Evolutionary conservation across 1,284 basidiomycete species (phyloP), one percentile per base, ranked within the genome.

Genomic region (Butyriboletus appendiculatus): DNA sequence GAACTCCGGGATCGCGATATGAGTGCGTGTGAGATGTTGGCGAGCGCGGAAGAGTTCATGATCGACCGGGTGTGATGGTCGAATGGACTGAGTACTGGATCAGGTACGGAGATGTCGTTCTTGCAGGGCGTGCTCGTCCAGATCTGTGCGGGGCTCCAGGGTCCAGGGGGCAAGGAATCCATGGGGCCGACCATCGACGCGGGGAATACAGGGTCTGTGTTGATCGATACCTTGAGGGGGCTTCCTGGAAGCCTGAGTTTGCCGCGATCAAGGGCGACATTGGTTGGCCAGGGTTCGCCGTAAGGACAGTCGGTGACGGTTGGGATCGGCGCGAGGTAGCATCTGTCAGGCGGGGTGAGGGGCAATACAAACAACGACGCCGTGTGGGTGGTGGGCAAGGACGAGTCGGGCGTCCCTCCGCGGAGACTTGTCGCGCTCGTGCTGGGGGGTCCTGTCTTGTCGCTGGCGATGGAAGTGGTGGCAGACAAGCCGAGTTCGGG

Each of bases 71-170:
- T 9, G 20, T 26, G 43, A 5, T 40, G 40, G 8, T 65, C 50
- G 50, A 53, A 50, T 14, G 60, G 40, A 30, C 24, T 51, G 46
- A 49, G 32, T 12, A 14, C 18, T 5, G 30, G 56, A 11, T 55
- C 49, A 18, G 43, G 40, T 2, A 50, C n/a, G 14, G 26, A 4
- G 14, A 37, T 18, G 24, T 62, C 55, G 20, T 26, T 32, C 49
- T 57, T 61, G 39, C 18, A 53, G 1, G 64, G 67, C 1, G 67
- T 69, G 44, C 67, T 69, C 33, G 64, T 63, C 67, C 67, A 68
- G 6, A 68, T 52, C 22, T 58, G 41, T 3, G 42, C 8, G 14
- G 66, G 50, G 35, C 30, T 49, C 65, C 66, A 65, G 22, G 20
- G 52, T 28, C 40, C 48, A 20, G 62, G 59, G 1, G 55, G 47